Base-by-base conservation (phyloP, 1,284 basidiomycete species). In the Mycosarcoma mackinlayi region DNA sequence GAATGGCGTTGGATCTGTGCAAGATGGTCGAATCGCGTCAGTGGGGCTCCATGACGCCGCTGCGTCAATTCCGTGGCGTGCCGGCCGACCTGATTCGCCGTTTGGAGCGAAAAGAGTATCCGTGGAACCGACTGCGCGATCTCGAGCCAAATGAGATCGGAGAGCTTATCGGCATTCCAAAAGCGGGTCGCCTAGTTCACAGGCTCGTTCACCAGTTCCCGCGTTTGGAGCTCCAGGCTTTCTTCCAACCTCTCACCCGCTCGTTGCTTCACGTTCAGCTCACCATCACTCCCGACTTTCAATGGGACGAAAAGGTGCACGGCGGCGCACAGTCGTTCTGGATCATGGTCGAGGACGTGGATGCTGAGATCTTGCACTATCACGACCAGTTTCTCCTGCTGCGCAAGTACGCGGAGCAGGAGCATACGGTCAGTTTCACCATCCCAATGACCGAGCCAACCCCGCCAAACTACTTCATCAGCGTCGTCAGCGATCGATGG, bases 381-480 rank as follows among this genome's bases (percentile, higher is more conserved):
- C 91, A 94, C 76, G 95, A 98, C 81, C 88, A 89, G 23, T 98
- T 98, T 85, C 85, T 96, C 46, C 89, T 98, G 38, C 89, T 92
- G 16, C 91, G 94, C 79, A 89, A 91, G 9, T 98, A 97, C 75
- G 91, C 92, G 0, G 76, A 78, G 40, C 91, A 92, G 62, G 94
- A 96, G 76, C 95, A 98, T 84, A 94, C 90, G 61, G 88, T 98
- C 40, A 93, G 93, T 0, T 89, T 98, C 69, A 96, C 93, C 0
- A 92, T 97, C 0, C 93, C 93, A 0, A 95, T 98, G 89, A 93
- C 92, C 69, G 95, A 98, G 75, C 95, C 95, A 0, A 89, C 95
- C 4, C 95, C 95, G 40, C 95, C 95, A 1, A 98, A 98, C 84
- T 97, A 97, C 85, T 98, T 93, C 84, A 94, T 98, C 81, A 93